Evolutionary conservation across 306 rosid species (phyloP).

Genomic region (Ammopiptanthus mongolicus): DNA sequence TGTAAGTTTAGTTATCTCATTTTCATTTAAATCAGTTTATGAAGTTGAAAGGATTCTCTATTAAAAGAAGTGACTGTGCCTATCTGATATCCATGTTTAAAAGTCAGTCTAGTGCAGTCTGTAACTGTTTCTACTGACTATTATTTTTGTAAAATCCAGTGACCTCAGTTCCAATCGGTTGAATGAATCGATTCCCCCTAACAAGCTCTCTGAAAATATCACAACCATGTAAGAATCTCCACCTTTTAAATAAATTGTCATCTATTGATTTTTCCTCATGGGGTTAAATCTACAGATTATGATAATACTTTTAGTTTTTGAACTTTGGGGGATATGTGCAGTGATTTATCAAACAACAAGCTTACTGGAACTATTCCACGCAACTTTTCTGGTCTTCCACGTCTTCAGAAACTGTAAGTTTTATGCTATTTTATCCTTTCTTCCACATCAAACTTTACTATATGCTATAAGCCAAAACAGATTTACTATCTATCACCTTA

Average conservation of each 20-base stretch:
- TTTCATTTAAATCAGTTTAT: not conserved
- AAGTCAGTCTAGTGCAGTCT: not conserved
- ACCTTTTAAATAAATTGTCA: conserved; percentile 13
- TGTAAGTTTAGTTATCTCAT: conserved; percentile 50
- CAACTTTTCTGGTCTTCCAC: conserved; percentile 48
- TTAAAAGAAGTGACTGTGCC: not conserved
- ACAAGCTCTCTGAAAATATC: conserved; percentile 53
- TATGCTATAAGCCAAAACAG: not conserved
- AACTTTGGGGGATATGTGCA: conserved; percentile 29
- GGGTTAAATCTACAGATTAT: not conserved
- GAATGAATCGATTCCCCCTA: conserved; percentile 60
- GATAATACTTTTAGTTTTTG: not conserved
- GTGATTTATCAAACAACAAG: conserved; percentile 68
- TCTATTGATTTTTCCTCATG: not conserved
- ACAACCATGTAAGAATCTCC: conserved; percentile 77
- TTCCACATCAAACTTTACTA: not conserved
- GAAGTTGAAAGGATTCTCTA: not conserved
- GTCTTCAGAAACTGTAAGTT: conserved; percentile 76
- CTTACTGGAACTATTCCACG: conserved; percentile 72
- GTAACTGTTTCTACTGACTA: conserved; percentile 18
- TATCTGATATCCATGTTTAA: not conserved
- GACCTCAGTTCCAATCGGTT: conserved; percentile 80
- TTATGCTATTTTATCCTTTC: not conserved
- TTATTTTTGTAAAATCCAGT: conserved; percentile 43
- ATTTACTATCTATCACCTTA: not conserved